Evolutionary conservation across 2,329 filamentous ascomycete genomes (phyloP).

Genomic region (Pseudogymnoascus sp.): DNA sequence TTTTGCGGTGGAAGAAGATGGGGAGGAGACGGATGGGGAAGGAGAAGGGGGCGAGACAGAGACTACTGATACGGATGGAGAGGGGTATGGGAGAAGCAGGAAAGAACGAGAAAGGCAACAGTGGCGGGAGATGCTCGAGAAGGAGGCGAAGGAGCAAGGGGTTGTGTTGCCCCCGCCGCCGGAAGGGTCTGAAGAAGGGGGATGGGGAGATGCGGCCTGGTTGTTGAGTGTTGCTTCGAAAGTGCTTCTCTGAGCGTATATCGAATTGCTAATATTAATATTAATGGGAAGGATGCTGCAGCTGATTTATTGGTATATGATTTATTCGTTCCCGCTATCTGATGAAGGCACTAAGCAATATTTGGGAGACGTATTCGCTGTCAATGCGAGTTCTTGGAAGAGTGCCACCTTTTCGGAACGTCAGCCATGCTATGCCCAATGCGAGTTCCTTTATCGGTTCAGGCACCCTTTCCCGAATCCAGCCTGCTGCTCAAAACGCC

Average conservation of each 20-base stretch:
- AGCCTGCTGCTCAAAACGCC: neutral
- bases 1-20: slow-evolving; percentile 55
- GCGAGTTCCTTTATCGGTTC: neutral
- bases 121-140: slow-evolving; percentile 17
- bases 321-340: neutral
- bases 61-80: slow-evolving; percentile 32
- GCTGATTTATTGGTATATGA: neutral
- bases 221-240: slow-evolving; percentile 51
- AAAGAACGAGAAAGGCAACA: neutral
- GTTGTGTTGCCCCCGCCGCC: slow-evolving; percentile 33
- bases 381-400: neutral
- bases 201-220: slow-evolving; percentile 63
- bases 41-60: slow-evolving; percentile 33
- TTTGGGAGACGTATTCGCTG: neutral
- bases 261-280: neutral
- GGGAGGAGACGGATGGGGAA: slow-evolving; percentile 41
- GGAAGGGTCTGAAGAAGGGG: slow-evolving; percentile 46
- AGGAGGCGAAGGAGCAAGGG: slow-evolving; percentile 16
- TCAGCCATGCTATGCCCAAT: neutral
- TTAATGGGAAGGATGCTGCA: neutral
- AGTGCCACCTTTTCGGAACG: neutral
- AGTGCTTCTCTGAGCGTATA: slow-evolving; percentile 21
- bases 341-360: neutral
- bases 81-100: slow-evolving; percentile 20
- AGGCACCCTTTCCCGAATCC: neutral